Evolutionary conservation across 768 basidiomycete genomes (phyloP).

Genomic region (Strobilomyces echinocephalus): DNA sequence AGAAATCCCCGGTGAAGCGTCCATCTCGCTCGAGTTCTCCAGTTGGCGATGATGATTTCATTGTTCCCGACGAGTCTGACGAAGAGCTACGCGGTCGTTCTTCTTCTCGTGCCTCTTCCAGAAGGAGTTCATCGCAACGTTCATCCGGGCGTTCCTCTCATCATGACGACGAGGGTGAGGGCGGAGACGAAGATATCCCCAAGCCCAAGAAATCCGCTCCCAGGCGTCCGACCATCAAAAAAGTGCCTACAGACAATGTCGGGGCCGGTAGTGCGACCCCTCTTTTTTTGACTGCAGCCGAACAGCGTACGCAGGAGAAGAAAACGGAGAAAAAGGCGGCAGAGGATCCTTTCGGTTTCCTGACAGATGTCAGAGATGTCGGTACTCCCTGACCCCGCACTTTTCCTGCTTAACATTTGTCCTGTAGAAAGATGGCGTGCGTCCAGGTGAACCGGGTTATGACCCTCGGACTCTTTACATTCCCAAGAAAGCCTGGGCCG

Average conservation of each 20-base stretch:
- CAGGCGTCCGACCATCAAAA: constrained; percentile 32
- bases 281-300: constrained; percentile 78
- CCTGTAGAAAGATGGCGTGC: constrained; percentile 69
- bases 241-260: constrained; percentile 24
- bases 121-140: constrained; percentile 28
- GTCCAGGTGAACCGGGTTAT: constrained; percentile 79
- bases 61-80: constrained; percentile 63
- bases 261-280: constrained; percentile 30
- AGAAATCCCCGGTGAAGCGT: constrained; percentile 54
- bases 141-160: constrained; percentile 34
- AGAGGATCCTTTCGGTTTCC: constrained; percentile 75
- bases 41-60: constrained; percentile 69
- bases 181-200: constrained; percentile 30
- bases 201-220: constrained; percentile 36
- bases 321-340: constrained; percentile 78
- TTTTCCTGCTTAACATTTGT: background rate
- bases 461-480: constrained; percentile 87
- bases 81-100: constrained; percentile 46
- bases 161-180: constrained; percentile 36
- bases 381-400: constrained; percentile 10
- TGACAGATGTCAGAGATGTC: constrained; percentile 69
- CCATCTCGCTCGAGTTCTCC: constrained; percentile 36
- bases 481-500: constrained; percentile 68
- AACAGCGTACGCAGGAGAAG: constrained; percentile 65
- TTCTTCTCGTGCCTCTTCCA: constrained; percentile 50